Evolutionary conservation across 495 filamentous ascomycete species (phyloP), one percentile per base, ranked within the genome.

Genomic region (Hypoxylon subgilvum): DNA sequence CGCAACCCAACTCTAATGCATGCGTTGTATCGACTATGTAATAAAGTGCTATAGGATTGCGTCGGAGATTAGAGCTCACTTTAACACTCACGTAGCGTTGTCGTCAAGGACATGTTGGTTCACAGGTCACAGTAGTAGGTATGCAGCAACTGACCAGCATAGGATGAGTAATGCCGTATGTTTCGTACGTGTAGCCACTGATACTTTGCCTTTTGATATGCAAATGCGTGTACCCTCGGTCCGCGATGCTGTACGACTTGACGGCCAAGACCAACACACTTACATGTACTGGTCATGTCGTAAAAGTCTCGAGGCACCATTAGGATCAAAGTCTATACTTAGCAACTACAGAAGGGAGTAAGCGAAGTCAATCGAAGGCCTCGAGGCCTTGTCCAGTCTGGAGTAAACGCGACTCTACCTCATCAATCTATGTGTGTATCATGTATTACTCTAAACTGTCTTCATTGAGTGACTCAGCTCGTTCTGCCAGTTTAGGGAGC

Each of bases 41-140:
- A n/a, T n/a, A 49, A 42, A 27, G 43, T 14, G 19, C 23, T 47
- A 60, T 60, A 52, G 36, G 34, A 42, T 46, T 35, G 21, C 9
- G 27, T 54, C 43, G 35, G 36, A 36, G 36, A 36, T 42, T 23
- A 22, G 19, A 38, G 13, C 31, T 23, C 22, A 12, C 31, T 27
- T 40, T 50, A 39, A 31, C 18, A 41, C 17, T 57, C 61, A 64
- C 61, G 54, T 64, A 54, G 59, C 58, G 49, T 35, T 18, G 57
- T 63, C 53, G 54, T 45, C 31, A 49, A 28, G 41, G 42, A 49
- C 35, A 60, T 21, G 16, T 39, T 60, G 44, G 57, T 21, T 22
- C 6, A 41, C 21, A 43, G 35, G 17, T 38, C 21, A 40, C 30
- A 41, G 16, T n/a, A 31, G 38, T 21, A 32, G 16, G n/a, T 43